Evolutionary conservation across 1,139 yeast species (phyloP), one percentile per base, ranked within the genome.

Genomic region (Scheffersomyces titani): DNA sequence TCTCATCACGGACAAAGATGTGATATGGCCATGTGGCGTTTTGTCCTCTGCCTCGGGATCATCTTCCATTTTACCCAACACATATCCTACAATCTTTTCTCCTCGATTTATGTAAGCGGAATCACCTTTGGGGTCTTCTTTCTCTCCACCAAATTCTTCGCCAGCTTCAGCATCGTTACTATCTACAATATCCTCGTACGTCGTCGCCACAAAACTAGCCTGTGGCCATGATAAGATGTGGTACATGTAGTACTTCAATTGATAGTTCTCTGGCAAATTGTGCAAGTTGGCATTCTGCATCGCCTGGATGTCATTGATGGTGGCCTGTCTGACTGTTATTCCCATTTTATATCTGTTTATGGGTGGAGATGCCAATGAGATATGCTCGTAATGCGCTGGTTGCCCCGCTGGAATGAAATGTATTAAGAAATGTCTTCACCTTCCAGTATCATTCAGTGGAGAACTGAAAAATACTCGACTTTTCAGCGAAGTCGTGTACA

Each of bases 161-260:
- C 73, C 61, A 21, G 57, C 65, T 2, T 83, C 64, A 9, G 59
- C 65, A 9, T 50, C 45, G 21, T 53, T 55, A n/a, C 24, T 46
- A 7, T 46, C 22, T n/a, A 60, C 60, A 21, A 68, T 65, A 52
- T 72, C 75, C 55, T 79, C 83, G 65, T 75, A 86, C 1, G 96
- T 90, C 1, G 96, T 89, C 22, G 99, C 99, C 45, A 94, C 99
- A 76, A 88, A 94, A 53, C 97, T 91, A 6, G 97, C 96, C 71
- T 94, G 97, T 1, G 99, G 99, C 99, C 99, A 94, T 49, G 98
- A 89, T 57, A 93, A 77, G 19, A 92, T 84, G 72, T 94, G 99
- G 72, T 94, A 94, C 83, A 96, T 84, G 73, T 93, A 94, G 74
- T 93, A 94, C 74, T 93, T 93, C 74, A 93, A 78, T 63, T 90